A percentile compares a stretch with the other conserved stretches of the same genome.
Evolutionary conservation across 345 rosid genomes (phyloP).

Genomic region (Reutealis trisperma): DNA sequence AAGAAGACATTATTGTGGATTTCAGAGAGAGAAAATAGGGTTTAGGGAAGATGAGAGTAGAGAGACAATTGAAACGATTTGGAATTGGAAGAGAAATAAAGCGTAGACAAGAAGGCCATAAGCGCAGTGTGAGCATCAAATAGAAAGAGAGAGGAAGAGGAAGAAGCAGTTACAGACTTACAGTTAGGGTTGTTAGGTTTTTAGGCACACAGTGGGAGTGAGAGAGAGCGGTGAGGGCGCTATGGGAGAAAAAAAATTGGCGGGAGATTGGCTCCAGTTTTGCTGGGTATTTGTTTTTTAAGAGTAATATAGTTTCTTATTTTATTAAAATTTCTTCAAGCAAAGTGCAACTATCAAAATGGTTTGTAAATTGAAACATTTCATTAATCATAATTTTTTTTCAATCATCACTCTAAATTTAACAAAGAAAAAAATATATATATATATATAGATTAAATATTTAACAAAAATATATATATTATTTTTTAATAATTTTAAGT

Average conservation of each 20-base stretch:
- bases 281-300: too few species aligned
- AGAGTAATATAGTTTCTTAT: too few species aligned
- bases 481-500: too few species aligned
- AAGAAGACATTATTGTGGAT: conserved; percentile 22
- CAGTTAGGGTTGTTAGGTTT: background rate
- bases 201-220: background rate
- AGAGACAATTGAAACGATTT: conserved; percentile 19
- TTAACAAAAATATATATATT: too few species aligned
- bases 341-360: too few species aligned
- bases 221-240: background rate
- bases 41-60: background rate
- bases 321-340: too few species aligned
- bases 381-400: too few species aligned
- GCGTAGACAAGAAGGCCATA: conserved; percentile 23
- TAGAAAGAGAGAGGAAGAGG: background rate
- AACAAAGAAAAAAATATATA: too few species aligned
- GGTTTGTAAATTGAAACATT: too few species aligned
- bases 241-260: background rate
- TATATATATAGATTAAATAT: too few species aligned
- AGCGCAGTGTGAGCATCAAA: conserved; percentile 38
- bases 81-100: background rate
- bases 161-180: background rate
- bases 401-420: too few species aligned
- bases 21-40: conserved; percentile 7
- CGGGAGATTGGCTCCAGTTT: conserved; percentile 6